phyloP scores from a whole-genome alignment of 2,329 filamentous ascomycete species.

The Cladosporium sp. region DNA sequence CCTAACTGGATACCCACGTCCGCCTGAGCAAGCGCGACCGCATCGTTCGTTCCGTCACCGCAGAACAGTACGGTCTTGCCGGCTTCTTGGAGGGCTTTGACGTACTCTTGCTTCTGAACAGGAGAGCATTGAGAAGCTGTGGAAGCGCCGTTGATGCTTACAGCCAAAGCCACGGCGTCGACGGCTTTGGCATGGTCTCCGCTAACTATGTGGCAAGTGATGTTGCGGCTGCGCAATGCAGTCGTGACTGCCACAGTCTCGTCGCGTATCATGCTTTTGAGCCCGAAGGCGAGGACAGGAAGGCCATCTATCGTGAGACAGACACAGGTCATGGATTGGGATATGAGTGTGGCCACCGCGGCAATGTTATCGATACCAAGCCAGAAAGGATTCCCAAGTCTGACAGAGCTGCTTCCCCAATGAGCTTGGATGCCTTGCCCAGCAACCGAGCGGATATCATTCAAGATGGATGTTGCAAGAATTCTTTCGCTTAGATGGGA shows the following conservation, averaged over 20 bases:
- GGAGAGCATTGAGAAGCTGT: conserved; percentile 47
- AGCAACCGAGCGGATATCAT: conserved; percentile 35
- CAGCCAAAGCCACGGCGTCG: conserved; percentile 40
- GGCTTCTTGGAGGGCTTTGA: conserved; percentile 30
- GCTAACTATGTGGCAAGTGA: conserved; percentile 52
- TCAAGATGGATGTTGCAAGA: not conserved
- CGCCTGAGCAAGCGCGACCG: conserved; percentile 65
- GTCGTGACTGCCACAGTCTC: conserved; percentile 50
- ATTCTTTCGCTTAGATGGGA: conserved; percentile 23
- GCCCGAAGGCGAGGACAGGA: conserved; percentile 46
- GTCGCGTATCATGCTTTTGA: conserved; percentile 44
- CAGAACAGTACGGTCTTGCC: conserved; percentile 56
- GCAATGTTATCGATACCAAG: conserved; percentile 33
- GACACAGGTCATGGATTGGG: conserved; percentile 48
- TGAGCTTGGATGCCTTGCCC: conserved; percentile 42
- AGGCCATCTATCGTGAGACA: conserved; percentile 49
- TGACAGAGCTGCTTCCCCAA: conserved; percentile 29
- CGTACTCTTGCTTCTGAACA: conserved; percentile 51
- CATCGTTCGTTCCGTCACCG: conserved; percentile 77
- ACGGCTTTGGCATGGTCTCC: conserved; percentile 52
- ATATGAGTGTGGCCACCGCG: conserved; percentile 32
- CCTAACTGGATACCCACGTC: conserved; percentile 67
- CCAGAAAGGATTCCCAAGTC: conserved; percentile 47
- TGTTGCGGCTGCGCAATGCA: conserved; percentile 44
- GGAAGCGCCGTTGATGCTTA: conserved; percentile 37